Conservation (phyloP, 306 rosid genomes). For the Prinsepia uniflora region DNA sequence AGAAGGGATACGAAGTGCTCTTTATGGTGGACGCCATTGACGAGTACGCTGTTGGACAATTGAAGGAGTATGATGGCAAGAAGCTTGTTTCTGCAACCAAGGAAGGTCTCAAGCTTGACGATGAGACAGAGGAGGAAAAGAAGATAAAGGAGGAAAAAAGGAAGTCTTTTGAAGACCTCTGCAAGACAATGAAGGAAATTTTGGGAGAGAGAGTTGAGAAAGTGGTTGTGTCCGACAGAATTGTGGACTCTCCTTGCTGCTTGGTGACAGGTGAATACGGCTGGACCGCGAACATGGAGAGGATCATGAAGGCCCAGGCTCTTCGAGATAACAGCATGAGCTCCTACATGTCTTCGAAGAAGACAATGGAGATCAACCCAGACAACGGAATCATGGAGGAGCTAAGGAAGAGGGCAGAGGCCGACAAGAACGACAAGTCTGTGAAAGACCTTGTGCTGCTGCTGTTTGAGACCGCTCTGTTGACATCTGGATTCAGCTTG, state of each 20-base stretch:
- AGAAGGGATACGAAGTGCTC: conserved; percentile 62
- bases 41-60: conserved; percentile 61
- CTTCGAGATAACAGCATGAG: conserved; percentile 66
- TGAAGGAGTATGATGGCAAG: conserved; percentile 66
- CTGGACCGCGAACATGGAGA: conserved; percentile 72
- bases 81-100: conserved; percentile 66
- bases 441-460: conserved; percentile 64
- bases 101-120: conserved; percentile 63
- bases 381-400: conserved; percentile 75
- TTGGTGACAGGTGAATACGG: conserved; percentile 75
- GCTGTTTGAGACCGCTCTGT: conserved; percentile 54
- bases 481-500: conserved; percentile 72
- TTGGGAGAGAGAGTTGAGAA: conserved; percentile 62
- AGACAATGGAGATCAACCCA: conserved; percentile 74
- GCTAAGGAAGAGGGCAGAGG: conserved; percentile 60
- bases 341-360: conserved; percentile 67
- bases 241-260: conserved; percentile 70
- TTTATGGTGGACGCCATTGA: conserved; percentile 73
- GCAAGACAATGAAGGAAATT: conserved; percentile 57
- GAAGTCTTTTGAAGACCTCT: conserved; percentile 58
- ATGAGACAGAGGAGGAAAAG: conserved; percentile 59
- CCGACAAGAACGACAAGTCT: conserved; percentile 58
- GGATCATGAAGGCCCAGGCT: conserved; percentile 75
- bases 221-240: conserved; percentile 62
- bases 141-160: conserved; percentile 56